A percentile compares a stretch with the other conserved stretches of the same genome.
phyloP scores from a whole-genome alignment of 1,139 yeast genomes.

The Entelexis paramagnoliae region DNA sequence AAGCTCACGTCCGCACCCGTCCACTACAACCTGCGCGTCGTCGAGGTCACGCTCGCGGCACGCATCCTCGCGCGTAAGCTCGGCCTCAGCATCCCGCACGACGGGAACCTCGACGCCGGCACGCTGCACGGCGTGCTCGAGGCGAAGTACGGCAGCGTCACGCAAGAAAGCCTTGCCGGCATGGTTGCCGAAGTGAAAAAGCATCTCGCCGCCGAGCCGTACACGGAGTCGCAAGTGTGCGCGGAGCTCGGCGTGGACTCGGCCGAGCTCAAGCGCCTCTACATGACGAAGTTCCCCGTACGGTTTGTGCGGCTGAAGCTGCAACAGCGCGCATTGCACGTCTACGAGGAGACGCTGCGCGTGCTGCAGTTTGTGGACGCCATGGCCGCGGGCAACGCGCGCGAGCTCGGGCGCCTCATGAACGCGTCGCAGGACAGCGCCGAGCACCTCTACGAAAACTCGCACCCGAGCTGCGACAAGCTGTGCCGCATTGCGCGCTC shows the following conservation, averaged over 20 bases:
- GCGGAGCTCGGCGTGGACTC: constrained; percentile 36
- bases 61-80: constrained; percentile 45
- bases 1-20: constrained; percentile 62
- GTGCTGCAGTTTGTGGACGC: constrained; percentile 45
- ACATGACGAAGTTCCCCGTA: constrained; percentile 48
- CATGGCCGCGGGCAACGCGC: constrained; percentile 27
- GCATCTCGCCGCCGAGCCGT: constrained; percentile 37
- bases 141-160: constrained; percentile 37
- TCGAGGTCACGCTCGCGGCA: constrained; percentile 57
- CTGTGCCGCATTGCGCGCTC: constrained; percentile 45
- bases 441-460: constrained; percentile 42
- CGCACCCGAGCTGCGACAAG: constrained; percentile 45
- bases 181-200: constrained; percentile 40
- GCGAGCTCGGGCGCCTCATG: constrained; percentile 45
- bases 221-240: constrained; percentile 44
- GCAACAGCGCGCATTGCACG: constrained; percentile 53
- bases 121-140: constrained; percentile 58
- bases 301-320: constrained; percentile 46
- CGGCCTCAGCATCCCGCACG: constrained; percentile 39
- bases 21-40: constrained; percentile 60
- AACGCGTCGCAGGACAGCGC: constrained; percentile 52
- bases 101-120: constrained; percentile 52
- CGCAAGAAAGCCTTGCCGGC: constrained; percentile 35
- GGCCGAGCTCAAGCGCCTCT: constrained; percentile 40
- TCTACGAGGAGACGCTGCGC: constrained; percentile 51